phyloP scores from a whole-genome alignment of 345 rosid species.

The Eucalyptus sideroxylon region DNA sequence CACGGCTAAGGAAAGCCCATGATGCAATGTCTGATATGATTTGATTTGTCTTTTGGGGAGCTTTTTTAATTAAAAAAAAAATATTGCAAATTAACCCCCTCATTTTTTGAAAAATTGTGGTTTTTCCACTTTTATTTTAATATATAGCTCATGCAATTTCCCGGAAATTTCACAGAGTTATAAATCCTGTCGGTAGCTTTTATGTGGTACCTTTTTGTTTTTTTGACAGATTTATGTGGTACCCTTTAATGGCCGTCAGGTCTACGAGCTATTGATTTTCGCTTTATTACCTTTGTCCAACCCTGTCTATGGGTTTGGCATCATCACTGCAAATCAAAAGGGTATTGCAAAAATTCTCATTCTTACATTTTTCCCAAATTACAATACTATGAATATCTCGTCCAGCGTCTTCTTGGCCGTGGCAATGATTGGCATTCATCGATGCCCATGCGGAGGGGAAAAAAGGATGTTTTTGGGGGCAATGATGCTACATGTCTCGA shows the following conservation, averaged over 20 bases:
- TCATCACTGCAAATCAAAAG: not conserved
- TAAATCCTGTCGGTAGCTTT: not conserved
- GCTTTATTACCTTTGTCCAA: not conserved
- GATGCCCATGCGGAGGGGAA: rapidly evolving
- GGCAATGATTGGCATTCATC: not conserved
- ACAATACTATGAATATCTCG: not conserved
- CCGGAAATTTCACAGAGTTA: not conserved
- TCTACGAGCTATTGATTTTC: not conserved
- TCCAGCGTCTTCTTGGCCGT: not conserved
- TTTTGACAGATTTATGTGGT: not conserved
- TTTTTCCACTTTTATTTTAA: not conserved
- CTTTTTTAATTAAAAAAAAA: not conserved
- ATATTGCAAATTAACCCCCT: not conserved
- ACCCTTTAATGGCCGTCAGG: not conserved
- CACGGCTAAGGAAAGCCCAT: not conserved
- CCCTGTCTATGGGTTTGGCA: not conserved
- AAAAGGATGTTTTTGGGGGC: not conserved
- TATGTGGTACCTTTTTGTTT: not conserved
- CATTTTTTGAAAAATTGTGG: not conserved
- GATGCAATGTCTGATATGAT: not conserved
- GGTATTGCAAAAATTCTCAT: not conserved
- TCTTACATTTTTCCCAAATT: not conserved
- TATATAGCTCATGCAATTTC: not conserved
- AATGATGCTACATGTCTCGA: not conserved
- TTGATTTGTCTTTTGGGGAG: not conserved